These are phyloP conservation scores for Morella rubra DNA, from an alignment of 306 rosid species.

Conservation along the genomic window DNA sequence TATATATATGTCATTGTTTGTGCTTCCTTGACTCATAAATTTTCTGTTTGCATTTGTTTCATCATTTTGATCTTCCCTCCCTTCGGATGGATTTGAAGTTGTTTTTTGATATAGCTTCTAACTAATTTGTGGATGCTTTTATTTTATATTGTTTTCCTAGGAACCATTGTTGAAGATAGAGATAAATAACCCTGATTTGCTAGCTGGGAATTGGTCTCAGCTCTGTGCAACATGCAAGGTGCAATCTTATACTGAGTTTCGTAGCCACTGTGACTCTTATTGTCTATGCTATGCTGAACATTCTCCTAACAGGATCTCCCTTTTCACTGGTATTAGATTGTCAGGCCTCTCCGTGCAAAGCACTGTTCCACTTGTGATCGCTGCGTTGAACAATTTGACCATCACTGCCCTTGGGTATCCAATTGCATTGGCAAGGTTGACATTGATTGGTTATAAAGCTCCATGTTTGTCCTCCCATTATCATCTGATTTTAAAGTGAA, in stretches of 20 bases:
- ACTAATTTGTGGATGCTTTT: constrained; percentile 26
- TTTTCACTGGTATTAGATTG: constrained; percentile 55
- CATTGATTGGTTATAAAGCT: constrained; percentile 20
- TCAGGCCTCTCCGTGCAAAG: constrained; percentile 99
- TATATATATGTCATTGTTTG: neutral
- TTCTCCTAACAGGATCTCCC: constrained; percentile 5
- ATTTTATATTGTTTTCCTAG: constrained; percentile 36
- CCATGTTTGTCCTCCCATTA: constrained; percentile 3
- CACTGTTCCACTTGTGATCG: constrained; percentile 94
- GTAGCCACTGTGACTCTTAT: constrained; percentile 6
- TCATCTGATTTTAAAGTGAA: neutral
- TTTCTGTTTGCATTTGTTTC: constrained; percentile 1
- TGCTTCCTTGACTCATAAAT: constrained; percentile 7
- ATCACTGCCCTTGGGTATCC: constrained; percentile 99
- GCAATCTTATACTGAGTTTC: constrained; percentile 26
- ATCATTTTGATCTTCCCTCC: constrained; percentile 11
- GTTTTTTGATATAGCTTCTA: constrained; percentile 4
- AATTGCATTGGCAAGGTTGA: constrained; percentile 98
- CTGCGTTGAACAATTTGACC: constrained; percentile 98
- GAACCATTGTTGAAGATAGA: constrained; percentile 93
- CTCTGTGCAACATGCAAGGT: constrained; percentile 94
- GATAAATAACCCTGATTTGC: constrained; percentile 84
- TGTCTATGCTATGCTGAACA: neutral
- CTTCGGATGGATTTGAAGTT: neutral
- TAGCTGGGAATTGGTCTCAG: constrained; percentile 92